These are phyloP conservation scores for Rhinocladiella similis DNA, from an alignment of 2,329 filamentous ascomycete genomes.

Conservation along the genomic window DNA sequence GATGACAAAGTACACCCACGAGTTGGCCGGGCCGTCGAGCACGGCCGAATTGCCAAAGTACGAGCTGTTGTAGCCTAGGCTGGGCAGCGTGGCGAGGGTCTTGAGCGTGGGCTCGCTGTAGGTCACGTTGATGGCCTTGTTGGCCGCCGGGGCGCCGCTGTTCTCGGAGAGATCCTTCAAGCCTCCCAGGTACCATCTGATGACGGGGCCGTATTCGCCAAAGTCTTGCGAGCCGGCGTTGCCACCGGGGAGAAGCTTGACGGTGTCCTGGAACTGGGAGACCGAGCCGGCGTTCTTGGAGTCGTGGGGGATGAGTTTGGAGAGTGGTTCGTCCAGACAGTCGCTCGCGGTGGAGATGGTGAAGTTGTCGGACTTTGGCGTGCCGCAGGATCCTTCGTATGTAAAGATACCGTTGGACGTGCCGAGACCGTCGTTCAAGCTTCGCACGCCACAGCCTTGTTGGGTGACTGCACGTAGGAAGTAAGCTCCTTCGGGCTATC, in stretches of 20 bases:
- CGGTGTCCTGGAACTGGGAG: constrained; percentile 11
- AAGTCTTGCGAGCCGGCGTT: constrained; percentile 21
- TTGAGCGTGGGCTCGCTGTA: constrained; percentile 24
- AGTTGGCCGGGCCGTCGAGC: constrained; percentile 19
- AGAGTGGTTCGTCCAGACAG: constrained; percentile 26
- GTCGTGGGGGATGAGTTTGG: constrained; percentile 22
- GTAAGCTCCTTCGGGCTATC: constrained; percentile 23
- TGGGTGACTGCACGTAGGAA: constrained; percentile 29
- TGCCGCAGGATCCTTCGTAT: constrained; percentile 21
- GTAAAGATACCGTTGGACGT: constrained; percentile 24
- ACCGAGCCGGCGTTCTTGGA: constrained; percentile 17
- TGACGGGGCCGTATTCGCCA: constrained; percentile 18
- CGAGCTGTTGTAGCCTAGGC: constrained; percentile 24
- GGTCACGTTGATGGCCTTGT: constrained; percentile 20
- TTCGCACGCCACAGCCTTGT: constrained; percentile 19
- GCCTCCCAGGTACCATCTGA: constrained; percentile 23
- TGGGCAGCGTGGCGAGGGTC: constrained; percentile 23
- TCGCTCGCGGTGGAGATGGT: constrained; percentile 11
- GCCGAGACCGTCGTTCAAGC: constrained; percentile 23
- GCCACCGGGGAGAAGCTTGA: constrained; percentile 25
- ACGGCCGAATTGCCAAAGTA: constrained; percentile 23
- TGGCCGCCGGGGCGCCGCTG: constrained; percentile 11
- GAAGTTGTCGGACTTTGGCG: constrained; percentile 11
- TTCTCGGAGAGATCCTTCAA: constrained; percentile 11
- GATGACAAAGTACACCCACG: constrained; percentile 30